A percentile compares a stretch with the other conserved stretches of the same genome.
Evolutionary conservation across 306 rosid genomes (phyloP).

Genomic region (Comarum palustre): DNA sequence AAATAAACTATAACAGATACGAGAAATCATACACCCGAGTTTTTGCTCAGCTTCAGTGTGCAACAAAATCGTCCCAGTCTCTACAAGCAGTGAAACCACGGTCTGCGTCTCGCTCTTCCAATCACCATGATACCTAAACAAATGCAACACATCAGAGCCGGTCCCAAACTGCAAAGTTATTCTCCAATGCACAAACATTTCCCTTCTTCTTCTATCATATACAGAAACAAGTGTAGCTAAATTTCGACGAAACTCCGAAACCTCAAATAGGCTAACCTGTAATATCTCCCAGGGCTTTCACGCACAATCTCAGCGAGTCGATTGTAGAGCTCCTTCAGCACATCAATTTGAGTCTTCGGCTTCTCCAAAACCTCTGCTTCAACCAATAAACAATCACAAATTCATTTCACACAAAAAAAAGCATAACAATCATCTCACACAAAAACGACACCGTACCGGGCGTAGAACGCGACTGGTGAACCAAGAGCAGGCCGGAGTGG

Average conservation of each 20-base stretch:
- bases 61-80: slow-evolving; percentile 73
- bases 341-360: slow-evolving; percentile 61
- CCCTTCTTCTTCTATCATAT: not conserved
- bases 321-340: slow-evolving; percentile 67
- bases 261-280: slow-evolving; percentile 42
- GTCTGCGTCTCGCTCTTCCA: slow-evolving; percentile 92
- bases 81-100: slow-evolving; percentile 78
- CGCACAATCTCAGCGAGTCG: slow-evolving; percentile 62
- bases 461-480: slow-evolving; percentile 81
- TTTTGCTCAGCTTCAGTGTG: slow-evolving; percentile 72
- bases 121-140: slow-evolving; percentile 77
- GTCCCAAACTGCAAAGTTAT: not conserved
- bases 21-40: slow-evolving; percentile 66
- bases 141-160: not conserved
- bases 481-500: slow-evolving; percentile 68
- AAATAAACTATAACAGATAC: not conserved
- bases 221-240: not conserved
- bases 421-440: not conserved
- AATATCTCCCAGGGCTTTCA: slow-evolving; percentile 59
- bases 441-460: slow-evolving; percentile 47
- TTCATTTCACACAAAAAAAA: not conserved
- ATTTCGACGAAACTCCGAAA: not conserved
- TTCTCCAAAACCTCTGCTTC: slow-evolving; percentile 66
- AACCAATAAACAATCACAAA: not conserved
- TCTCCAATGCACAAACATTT: not conserved